phyloP scores from a whole-genome alignment of 2,329 filamentous ascomycete species.

The Hypoxylon sp. region DNA sequence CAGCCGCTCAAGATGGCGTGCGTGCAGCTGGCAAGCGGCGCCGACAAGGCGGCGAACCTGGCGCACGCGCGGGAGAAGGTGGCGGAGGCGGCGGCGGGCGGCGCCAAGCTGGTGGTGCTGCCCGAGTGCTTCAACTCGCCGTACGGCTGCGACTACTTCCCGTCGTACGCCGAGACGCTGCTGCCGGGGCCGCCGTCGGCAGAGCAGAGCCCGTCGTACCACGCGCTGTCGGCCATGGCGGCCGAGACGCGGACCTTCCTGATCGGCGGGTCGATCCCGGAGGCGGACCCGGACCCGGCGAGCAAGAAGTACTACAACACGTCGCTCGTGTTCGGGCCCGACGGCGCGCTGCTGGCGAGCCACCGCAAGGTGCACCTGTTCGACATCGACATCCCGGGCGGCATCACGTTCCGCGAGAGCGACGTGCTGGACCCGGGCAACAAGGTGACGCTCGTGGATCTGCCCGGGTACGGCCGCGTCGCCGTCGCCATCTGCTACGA shows the following conservation, averaged over 20 bases:
- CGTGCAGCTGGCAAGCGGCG: conserved; percentile 80
- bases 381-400: conserved; percentile 96
- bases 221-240: conserved; percentile 82
- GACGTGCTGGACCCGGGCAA: conserved; percentile 88
- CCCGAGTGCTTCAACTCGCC: conserved; percentile 99
- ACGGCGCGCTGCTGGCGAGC: conserved; percentile 80
- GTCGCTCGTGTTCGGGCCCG: conserved; percentile 79
- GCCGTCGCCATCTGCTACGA: conserved; percentile 97
- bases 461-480: conserved; percentile 88
- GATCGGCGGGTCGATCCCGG: conserved; percentile 91
- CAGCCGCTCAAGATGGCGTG: conserved; percentile 81
- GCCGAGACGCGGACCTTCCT: conserved; percentile 81
- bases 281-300: conserved; percentile 64
- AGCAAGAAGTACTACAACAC: conserved; percentile 87
- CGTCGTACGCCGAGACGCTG: conserved; percentile 90
- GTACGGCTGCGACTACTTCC: conserved; percentile 90
- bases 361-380: conserved; percentile 97
- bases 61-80: conserved; percentile 81
- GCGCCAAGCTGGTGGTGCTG: conserved; percentile 87
- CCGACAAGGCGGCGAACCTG: conserved; percentile 88
- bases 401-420: conserved; percentile 89
- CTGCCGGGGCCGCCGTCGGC: conserved; percentile 74
- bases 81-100: conserved; percentile 75
- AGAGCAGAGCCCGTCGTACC: conserved; percentile 80
- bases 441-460: conserved; percentile 82